Conservation (phyloP, 805 yeast species). For the Torulaspora maleeae region DNA sequence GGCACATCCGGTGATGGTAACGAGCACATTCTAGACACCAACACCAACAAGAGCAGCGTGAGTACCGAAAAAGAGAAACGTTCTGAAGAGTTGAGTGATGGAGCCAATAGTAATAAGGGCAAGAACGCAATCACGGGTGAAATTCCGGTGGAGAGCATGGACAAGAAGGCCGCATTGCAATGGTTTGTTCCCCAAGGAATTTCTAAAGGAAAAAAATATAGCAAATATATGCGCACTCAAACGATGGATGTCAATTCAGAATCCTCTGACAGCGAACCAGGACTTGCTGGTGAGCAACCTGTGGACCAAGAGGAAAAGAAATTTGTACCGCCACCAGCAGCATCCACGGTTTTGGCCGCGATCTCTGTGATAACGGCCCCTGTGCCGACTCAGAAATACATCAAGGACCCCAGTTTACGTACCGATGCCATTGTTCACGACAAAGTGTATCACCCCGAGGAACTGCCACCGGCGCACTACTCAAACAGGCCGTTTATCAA, state of each 20-base stretch:
- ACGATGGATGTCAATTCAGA: slow-evolving; percentile 13
- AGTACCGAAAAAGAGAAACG: not conserved
- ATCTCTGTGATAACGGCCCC: slow-evolving; percentile 76
- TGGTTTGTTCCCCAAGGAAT: slow-evolving; percentile 27
- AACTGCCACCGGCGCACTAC: slow-evolving; percentile 56
- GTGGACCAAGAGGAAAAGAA: slow-evolving; percentile 11
- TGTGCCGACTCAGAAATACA: slow-evolving; percentile 60
- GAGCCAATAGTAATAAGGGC: not conserved
- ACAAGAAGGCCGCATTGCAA: slow-evolving; percentile 28
- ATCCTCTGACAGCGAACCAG: slow-evolving; percentile 14
- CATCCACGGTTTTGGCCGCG: slow-evolving; percentile 76
- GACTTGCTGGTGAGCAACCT: slow-evolving; percentile 3
- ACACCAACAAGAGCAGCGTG: not conserved
- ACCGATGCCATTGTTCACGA: slow-evolving; percentile 76
- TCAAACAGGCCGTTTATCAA: slow-evolving; percentile 24
- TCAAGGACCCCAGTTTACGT: slow-evolving; percentile 62
- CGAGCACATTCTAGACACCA: not conserved
- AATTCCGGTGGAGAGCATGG: slow-evolving; percentile 28
- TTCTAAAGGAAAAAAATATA: slow-evolving; percentile 19
- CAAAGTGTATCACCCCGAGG: slow-evolving; percentile 59
- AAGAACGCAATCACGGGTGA: slow-evolving; percentile 14
- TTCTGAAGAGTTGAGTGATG: slow-evolving; percentile 10
- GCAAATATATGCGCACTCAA: slow-evolving; percentile 28
- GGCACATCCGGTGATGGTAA: not conserved
- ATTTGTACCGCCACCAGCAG: slow-evolving; percentile 55